Evolutionary conservation across 2,329 filamentous ascomycete genomes (phyloP).

Genomic region (Arthrobotrys conoides): DNA sequence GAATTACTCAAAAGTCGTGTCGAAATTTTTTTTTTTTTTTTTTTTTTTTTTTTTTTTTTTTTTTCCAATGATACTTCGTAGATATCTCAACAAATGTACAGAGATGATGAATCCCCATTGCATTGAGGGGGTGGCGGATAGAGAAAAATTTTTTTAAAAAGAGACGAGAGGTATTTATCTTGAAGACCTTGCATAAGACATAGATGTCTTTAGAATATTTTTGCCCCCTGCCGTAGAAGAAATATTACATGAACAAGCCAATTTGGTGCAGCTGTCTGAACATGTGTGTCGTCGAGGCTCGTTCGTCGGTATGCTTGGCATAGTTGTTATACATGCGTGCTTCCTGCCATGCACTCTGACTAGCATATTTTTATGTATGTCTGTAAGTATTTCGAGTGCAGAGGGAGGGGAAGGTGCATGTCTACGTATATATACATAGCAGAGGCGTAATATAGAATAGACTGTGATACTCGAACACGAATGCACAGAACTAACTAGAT

Average conservation of each 20-base stretch:
- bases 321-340: slow-evolving; percentile 18
- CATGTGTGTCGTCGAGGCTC: slow-evolving; percentile 50
- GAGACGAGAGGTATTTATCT: slow-evolving; percentile 22
- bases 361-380: slow-evolving; percentile 21
- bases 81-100: slow-evolving; percentile 20
- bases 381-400: neutral
- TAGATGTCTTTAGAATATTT: slow-evolving; percentile 33
- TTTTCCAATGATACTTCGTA: slow-evolving; percentile 22
- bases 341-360: slow-evolving; percentile 24
- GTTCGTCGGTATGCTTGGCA: slow-evolving; percentile 56
- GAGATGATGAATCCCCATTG: neutral
- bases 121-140: neutral
- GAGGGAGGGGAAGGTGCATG: neutral
- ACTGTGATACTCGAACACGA: slow-evolving; percentile 16
- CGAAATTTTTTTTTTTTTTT: no score
- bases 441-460: slow-evolving; percentile 1
- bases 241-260: slow-evolving; percentile 40
- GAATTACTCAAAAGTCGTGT: slow-evolving; percentile 9
- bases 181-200: slow-evolving; percentile 27
- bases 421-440: slow-evolving; percentile 5
- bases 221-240: slow-evolving; percentile 49
- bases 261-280: slow-evolving; percentile 51
- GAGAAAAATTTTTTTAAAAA: slow-evolving; percentile 10
- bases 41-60: no score
- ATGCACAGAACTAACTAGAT: slow-evolving; percentile 25